Conservation (phyloP, 148 eudicot species). For the Rhododendron ferrugineum region DNA sequence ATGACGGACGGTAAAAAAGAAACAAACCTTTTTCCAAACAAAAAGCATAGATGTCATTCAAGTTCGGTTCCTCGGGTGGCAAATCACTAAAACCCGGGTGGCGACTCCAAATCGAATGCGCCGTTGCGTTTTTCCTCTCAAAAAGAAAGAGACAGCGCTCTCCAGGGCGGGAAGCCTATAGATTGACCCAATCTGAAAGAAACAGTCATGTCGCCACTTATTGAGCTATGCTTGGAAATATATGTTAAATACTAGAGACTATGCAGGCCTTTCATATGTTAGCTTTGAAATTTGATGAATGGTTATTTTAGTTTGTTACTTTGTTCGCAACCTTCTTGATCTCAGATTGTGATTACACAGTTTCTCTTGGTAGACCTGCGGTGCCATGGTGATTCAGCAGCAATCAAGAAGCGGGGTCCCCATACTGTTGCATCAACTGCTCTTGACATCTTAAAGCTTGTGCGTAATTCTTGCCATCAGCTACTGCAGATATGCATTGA, state of each 20-base stretch:
- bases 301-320: neutral
- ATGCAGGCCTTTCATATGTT: neutral
- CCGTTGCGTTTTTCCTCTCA: no score
- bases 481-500: neutral
- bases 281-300: neutral
- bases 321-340: conserved; percentile 5
- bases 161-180: no score
- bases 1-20: no score
- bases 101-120: no score
- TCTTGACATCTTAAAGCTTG: conserved; percentile 79
- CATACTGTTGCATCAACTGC: conserved; percentile 84
- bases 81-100: no score
- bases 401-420: conserved; percentile 54
- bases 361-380: conserved; percentile 88
- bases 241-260: neutral
- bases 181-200: neutral
- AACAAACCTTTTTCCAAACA: no score
- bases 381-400: conserved; percentile 90
- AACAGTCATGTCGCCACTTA: neutral
- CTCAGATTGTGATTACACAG: conserved; percentile 30
- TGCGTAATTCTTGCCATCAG: conserved; percentile 24
- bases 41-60: no score
- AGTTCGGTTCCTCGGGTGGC: no score
- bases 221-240: neutral
- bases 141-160: no score